Conservation (phyloP, 2,329 filamentous ascomycete genomes). For the Scedosporium minutisporum region DNA sequence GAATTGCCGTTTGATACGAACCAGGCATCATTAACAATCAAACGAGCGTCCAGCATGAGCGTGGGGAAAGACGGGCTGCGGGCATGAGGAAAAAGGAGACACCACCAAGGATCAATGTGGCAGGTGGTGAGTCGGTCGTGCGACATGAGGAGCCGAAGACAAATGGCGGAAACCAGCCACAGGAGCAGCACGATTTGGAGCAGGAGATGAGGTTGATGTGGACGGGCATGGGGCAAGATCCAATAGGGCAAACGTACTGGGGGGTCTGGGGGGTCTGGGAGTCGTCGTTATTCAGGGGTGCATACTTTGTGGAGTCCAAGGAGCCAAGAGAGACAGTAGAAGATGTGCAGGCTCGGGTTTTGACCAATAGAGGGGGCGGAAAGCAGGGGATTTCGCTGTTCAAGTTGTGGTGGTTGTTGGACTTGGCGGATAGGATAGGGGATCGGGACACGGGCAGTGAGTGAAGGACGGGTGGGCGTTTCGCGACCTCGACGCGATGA, state of each 20-base stretch:
- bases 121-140: background rate
- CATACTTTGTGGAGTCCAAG: slow-evolving; percentile 5
- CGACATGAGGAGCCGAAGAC: background rate
- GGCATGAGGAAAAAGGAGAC: background rate
- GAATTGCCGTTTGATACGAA: background rate
- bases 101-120: background rate
- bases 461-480: too few species aligned
- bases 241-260: slow-evolving; percentile 5
- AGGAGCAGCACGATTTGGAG: background rate
- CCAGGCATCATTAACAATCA: background rate
- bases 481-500: too few species aligned
- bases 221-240: slow-evolving; percentile 13
- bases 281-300: background rate
- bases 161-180: background rate
- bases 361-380: background rate
- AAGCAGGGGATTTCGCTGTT: too few species aligned
- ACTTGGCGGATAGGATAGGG: too few species aligned
- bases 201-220: slow-evolving; percentile 6
- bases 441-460: too few species aligned
- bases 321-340: slow-evolving; percentile 6
- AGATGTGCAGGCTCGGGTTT: background rate
- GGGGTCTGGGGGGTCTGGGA: slow-evolving; percentile 11
- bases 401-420: too few species aligned
- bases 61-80: background rate
- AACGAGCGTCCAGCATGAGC: background rate